Conservation (phyloP, 345 rosid species). For the Toxicodendron radicans region DNA sequence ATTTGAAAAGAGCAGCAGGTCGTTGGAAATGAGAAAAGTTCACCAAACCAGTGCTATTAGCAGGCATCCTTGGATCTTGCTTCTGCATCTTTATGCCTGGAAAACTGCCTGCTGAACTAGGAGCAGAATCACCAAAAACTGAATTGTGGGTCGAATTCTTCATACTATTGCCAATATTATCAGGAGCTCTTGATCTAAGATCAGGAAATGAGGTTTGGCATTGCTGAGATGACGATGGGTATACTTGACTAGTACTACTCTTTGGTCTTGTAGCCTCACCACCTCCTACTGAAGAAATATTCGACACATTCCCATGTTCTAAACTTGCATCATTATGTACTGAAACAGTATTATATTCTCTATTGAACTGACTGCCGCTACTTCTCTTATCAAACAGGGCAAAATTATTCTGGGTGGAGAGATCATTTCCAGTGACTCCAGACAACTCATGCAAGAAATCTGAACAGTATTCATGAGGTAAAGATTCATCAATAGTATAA, state of each 20-base stretch:
- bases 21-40: constrained; percentile 67
- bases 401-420: constrained; percentile 38
- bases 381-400: constrained; percentile 37
- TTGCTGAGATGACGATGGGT: constrained; percentile 32
- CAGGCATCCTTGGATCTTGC: constrained; percentile 36
- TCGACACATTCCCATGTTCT: constrained; percentile 29
- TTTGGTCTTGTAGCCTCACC: constrained; percentile 25
- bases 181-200: constrained; percentile 42
- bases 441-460: constrained; percentile 62
- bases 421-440: constrained; percentile 50
- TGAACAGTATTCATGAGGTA: constrained; percentile 48
- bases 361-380: constrained; percentile 28
- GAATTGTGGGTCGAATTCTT: constrained; percentile 23
- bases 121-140: constrained; percentile 26
- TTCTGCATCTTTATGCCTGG: constrained; percentile 38
- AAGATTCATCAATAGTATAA: constrained; percentile 47
- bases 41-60: constrained; percentile 40
- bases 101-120: constrained; percentile 21
- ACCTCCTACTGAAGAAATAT: constrained; percentile 25
- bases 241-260: constrained; percentile 29
- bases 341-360: constrained; percentile 26
- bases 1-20: constrained; percentile 53
- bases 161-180: constrained; percentile 26
- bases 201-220: constrained; percentile 37
- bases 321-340: constrained; percentile 20